Conservation (phyloP, 257 asterid genomes). For the Primulina tabacum region DNA sequence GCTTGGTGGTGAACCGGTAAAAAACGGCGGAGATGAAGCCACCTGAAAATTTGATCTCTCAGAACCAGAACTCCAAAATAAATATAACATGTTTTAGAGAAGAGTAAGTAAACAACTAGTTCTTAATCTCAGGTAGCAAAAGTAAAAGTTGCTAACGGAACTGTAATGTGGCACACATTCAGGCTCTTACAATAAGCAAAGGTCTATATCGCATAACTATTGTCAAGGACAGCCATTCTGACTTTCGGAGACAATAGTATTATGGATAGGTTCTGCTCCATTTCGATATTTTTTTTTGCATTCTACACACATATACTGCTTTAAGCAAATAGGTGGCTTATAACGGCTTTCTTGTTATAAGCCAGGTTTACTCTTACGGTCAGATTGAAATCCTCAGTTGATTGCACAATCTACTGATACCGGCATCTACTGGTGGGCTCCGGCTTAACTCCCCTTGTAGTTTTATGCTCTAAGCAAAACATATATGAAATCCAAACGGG, state of each 20-base stretch:
- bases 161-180: neutral
- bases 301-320: neutral
- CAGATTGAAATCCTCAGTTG: neutral
- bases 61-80: slow-evolving; percentile 23
- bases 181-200: neutral
- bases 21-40: slow-evolving; percentile 51
- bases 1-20: slow-evolving; percentile 50
- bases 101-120: neutral
- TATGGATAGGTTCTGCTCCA: neutral
- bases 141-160: neutral
- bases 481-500: neutral
- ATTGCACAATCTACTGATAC: neutral
- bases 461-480: neutral
- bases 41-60: slow-evolving; percentile 35
- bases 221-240: neutral
- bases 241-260: neutral
- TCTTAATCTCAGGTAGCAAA: neutral
- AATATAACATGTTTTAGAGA: neutral
- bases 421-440: neutral
- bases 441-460: too few relatives aligned
- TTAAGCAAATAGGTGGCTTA: neutral
- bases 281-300: too few relatives aligned
- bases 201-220: neutral
- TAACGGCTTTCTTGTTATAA: neutral
- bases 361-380: neutral